Evolutionary conservation across 176 grass and related monocot genomes (phyloP), one percentile per base, ranked within the genome.

Genomic region (Themeda triandra): DNA sequence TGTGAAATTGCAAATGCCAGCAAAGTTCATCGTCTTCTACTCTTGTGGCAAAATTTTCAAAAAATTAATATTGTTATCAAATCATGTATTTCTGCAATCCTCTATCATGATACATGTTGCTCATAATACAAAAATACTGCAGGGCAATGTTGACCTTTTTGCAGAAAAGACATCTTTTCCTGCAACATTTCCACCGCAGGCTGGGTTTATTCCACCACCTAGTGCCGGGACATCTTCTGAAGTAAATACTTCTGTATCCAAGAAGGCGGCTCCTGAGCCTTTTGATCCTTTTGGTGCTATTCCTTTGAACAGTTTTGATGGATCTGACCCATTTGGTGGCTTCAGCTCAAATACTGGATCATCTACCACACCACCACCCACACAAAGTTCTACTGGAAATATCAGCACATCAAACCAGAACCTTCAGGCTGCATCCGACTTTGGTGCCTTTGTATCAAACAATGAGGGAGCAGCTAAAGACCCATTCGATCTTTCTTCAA

Each of bases 221-320:
- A 97, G 78, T 83, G 94, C 86, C 39, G 89, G 78, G 66, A 51
- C 82, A 65, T 23, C 86, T 85, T 90, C 87, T 75, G 70, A 77
- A 83, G 42, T 76, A 48, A 85, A 91, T 64, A 60, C 60, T 82
- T 63, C 82, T 12, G 27, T 71, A 32, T 63, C 92, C 17, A 82
- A 97, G 64, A 80, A 71, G 23, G 44, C 45, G 39, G 51, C 63
- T 81, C 69, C 81, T 64, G 83, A 91, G 76, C 86, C 85, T 69
- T 97, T 94, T 81, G 95, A 97, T 85, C 95, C 95, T 73, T 97
- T 97, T 81, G 92, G 90, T 66, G 83, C 86, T 53, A 91, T 94
- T 86, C 92, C 95, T 85, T 80, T 94, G 86, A 92, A 79, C 66
- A 90, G 78, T 65, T 92, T 86, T 86, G 90, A 83, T 65, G 88